These are phyloP conservation scores for Gelatoporia subvermispora DNA, from an alignment of 768 basidiomycete species.

Conservation along the genomic window DNA sequence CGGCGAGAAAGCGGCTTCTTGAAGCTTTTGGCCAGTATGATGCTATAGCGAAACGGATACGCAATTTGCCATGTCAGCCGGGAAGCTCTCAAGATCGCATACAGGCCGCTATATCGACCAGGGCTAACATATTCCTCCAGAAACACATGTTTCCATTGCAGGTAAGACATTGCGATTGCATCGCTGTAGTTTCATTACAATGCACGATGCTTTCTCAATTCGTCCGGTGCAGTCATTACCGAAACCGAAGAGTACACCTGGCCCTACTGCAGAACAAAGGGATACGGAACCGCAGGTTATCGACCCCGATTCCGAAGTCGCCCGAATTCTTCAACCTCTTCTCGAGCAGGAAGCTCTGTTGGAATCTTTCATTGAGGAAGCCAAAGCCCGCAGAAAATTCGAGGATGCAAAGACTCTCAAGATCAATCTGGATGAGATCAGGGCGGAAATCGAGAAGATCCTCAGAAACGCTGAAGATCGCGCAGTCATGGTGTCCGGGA, in stretches of 20 bases:
- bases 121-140: conserved; percentile 78
- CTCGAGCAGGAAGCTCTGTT: conserved; percentile 93
- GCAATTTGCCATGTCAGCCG: conserved; percentile 57
- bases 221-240: conserved; percentile 36
- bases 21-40: conserved; percentile 90
- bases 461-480: conserved; percentile 29
- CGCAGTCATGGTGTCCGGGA: conserved; percentile 4
- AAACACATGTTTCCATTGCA: conserved; percentile 88
- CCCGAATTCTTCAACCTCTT: conserved; percentile 75
- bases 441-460: conserved; percentile 75
- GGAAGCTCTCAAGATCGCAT: conserved; percentile 80
- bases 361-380: conserved; percentile 87
- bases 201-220: neutral
- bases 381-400: conserved; percentile 86
- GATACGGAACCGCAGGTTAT: conserved; percentile 26
- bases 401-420: conserved; percentile 90
- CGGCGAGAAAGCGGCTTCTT: conserved; percentile 74
- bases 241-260: conserved; percentile 35
- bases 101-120: conserved; percentile 72
- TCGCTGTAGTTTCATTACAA: neutral
- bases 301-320: conserved; percentile 67
- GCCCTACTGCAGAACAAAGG: conserved; percentile 10
- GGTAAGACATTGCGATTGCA: conserved; percentile 28
- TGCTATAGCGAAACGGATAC: conserved; percentile 79
- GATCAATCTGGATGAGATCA: conserved; percentile 75